These are phyloP conservation scores for Meripilus lineatus DNA, from an alignment of 1,284 basidiomycete genomes.

Conservation along the genomic window DNA sequence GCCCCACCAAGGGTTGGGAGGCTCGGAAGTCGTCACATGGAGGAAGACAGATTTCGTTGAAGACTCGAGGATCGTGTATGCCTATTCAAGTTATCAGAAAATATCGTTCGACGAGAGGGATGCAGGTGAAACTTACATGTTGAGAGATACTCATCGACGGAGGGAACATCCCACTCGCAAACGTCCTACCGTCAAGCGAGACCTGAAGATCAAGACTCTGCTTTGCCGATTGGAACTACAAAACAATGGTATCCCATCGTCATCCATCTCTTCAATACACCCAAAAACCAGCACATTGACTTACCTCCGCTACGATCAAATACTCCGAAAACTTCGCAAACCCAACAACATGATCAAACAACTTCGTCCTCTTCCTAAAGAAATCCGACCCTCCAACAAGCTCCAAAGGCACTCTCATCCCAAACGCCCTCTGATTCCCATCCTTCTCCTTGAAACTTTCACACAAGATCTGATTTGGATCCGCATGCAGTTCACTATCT, in stretches of 20 bases:
- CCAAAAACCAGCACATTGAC: conserved; percentile 18
- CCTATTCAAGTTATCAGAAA: conserved; percentile 36
- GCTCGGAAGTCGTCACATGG: conserved; percentile 89
- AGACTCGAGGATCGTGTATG: conserved; percentile 94
- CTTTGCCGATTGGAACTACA: conserved; percentile 54
- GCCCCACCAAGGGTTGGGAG: conserved; percentile 77
- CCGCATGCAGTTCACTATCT: conserved; percentile 74
- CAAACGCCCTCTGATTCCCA: conserved; percentile 68
- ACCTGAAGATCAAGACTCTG: conserved; percentile 81
- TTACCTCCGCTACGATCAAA: conserved; percentile 88
- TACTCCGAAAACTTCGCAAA: conserved; percentile 97
- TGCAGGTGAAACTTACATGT: conserved; percentile 48
- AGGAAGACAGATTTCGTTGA: conserved; percentile 91
- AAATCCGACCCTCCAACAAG: conserved; percentile 78
- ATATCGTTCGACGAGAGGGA: not conserved
- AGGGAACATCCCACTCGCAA: conserved; percentile 87
- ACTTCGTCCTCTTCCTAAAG: conserved; percentile 64
- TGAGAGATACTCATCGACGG: conserved; percentile 85
- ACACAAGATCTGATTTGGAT: conserved; percentile 87
- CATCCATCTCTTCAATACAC: not conserved
- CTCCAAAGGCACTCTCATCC: conserved; percentile 66
- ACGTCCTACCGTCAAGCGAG: conserved; percentile 84
- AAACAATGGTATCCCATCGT: conserved; percentile 7
- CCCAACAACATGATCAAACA: conserved; percentile 88
- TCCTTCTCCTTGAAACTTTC: conserved; percentile 84